Base-by-base conservation (phyloP, 2,329 filamentous ascomycete species). In the Diaporthe sp. region DNA sequence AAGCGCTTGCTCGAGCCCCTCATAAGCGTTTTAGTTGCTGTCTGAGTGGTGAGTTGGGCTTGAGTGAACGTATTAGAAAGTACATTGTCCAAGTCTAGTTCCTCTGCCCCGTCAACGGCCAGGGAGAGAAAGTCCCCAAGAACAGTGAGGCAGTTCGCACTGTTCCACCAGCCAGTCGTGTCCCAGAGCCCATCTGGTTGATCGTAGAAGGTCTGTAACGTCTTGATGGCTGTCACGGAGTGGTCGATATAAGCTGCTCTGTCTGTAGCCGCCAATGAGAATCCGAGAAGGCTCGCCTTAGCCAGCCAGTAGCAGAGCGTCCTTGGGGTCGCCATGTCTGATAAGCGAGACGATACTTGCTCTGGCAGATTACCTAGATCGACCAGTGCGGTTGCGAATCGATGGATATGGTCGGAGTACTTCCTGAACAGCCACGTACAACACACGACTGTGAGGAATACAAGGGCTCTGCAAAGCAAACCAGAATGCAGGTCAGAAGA, bases 91-190 rank as follows among this genome's bases (percentile, higher is more conserved):
- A 89, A 78, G 75, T 84, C 83, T 67, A 87, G 78, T 58, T 79
- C 66, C 68, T 83, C 83, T 47, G 83, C 83, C 38, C 81, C 80
- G 10, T 78, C 75, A 0, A 80, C 77, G 55, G 83, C 81, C 12
- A 86, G 76, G 15, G 75, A 72, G 5, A 85, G 82, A 79, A 88
- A 89, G 79, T 94, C 90, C 69, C 87, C 89, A 25, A 94, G 82
- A 4, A 87, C 87, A 0, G 91, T 93, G 75, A 95, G 84, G 74
- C 87, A 87, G 79, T 94, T 95, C 58, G 89, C 93, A 71, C 89
- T 88, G 79, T 94, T 94, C 93, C 93, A 95, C 93, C 93, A 95
- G n/a, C 88, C 88, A 10, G 88, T 87, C 0, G 88, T 88, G 72
- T 90, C 83, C 91, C 91, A 95, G 17, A 93, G 84, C 4, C 93